Evolutionary conservation across 192 early-diverging fungal genomes (phyloP).

Genomic region (Phycomyces blakesleeanus): DNA sequence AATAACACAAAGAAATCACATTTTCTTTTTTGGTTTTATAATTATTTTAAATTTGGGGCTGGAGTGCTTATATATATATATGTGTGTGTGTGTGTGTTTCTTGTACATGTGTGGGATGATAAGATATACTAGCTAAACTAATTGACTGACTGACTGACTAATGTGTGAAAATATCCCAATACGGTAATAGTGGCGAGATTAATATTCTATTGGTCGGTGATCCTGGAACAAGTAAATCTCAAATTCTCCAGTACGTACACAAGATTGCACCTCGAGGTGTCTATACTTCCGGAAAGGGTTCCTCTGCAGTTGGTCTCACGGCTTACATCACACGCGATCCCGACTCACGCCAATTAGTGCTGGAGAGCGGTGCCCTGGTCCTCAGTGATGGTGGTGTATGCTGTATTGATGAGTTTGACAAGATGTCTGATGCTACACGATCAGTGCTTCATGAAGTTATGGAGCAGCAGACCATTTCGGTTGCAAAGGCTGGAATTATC

Average conservation of each 20-base stretch:
- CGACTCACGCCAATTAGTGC: conserved; percentile 89
- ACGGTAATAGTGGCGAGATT: conserved; percentile 71
- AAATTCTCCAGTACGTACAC: conserved; percentile 89
- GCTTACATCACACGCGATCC: conserved; percentile 94
- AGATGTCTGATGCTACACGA: conserved; percentile 92
- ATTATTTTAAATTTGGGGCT: too few species aligned
- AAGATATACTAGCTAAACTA: too few species aligned
- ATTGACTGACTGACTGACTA: too few species aligned
- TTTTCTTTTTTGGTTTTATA: too few species aligned
- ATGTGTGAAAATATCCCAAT: too few species aligned
- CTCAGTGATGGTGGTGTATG: conserved; percentile 94
- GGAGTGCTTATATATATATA: too few species aligned
- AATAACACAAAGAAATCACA: too few species aligned
- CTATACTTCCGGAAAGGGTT: conserved; percentile 97
- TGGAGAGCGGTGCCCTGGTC: conserved; percentile 95
- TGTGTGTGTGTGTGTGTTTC: too few species aligned
- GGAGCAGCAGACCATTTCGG: conserved; percentile 98
- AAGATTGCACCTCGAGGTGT: conserved; percentile 91
- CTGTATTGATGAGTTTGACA: conserved; percentile 99
- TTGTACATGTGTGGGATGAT: too few species aligned
- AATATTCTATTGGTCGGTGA: conserved; percentile 95
- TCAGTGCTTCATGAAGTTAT: conserved; percentile 98
- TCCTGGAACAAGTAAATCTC: conserved; percentile 94
- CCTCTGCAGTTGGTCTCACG: conserved; percentile 92
- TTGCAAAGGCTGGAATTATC: conserved; percentile 98